Base-by-base conservation (phyloP, 1,284 basidiomycete species). In the Ceratobasidium sp. region DNA sequence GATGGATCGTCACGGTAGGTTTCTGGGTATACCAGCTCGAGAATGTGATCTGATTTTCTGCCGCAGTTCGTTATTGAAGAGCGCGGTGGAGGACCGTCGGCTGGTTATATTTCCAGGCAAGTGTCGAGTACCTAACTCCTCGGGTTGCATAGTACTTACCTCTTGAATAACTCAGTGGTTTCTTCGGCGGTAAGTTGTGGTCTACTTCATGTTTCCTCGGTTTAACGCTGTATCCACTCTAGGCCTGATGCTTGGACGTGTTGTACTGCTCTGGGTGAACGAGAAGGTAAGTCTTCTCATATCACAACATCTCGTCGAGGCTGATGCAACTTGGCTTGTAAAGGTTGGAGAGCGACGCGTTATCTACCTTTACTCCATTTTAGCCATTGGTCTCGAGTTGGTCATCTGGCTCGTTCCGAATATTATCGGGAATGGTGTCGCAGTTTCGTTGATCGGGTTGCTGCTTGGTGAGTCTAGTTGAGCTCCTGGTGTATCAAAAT, bases 41-140 rank as follows among this genome's bases (percentile, higher is more conserved):
- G 30, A 35, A 3, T 4, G 10, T 14, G 16, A 60, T 3, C 12
- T 59, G 33, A 64, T 16, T 8, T 41, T 44, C n/a, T 18, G 33
- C 23, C 30, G 12, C 60, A 52, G 50, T 52, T 74, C 55, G 59
- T 18, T n/a, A 80, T 82, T 57, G 74, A 84, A 50, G 83, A 83
- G 78, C 83, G 84, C 12, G 81, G 82, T 38, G 84, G 84, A 27
- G 82, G 82, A 54, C 81, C 84, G 1, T 83, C 78, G 48, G 81
- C 84, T 16, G 84, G 85, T 0, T 85, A 85, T 77, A 84, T 86
- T 64, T 85, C 85, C 23, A 67, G 65, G 65, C 16, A 67, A 52
- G 65, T 67, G 52, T 7, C 7, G 4, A 71, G 69, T n/a, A n/a
- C n/a, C n/a, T n/a, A n/a, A n/a, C n/a, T n/a, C n/a, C n/a, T n/a